A percentile compares a stretch with the other conserved stretches of the same genome.
Conservation (phyloP, 1,139 yeast genomes). For the Yamadazyma membranifaciens region DNA sequence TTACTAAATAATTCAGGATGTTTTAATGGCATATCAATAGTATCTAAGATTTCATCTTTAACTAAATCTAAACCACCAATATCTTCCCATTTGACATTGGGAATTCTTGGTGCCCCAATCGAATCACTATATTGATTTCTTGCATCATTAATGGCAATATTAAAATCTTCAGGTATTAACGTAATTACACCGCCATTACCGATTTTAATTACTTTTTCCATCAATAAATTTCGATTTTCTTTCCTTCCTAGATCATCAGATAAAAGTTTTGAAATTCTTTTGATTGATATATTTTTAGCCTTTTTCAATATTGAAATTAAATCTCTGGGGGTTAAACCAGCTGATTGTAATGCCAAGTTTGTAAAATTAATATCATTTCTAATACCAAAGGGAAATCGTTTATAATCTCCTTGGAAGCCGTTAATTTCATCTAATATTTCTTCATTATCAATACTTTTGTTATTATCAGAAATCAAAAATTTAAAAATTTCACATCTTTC, state of each 20-base stretch:
- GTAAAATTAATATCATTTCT: constrained; percentile 56
- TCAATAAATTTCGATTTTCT: constrained; percentile 8
- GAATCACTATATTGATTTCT: constrained; percentile 88
- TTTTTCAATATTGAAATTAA: constrained; percentile 66
- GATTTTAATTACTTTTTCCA: constrained; percentile 29
- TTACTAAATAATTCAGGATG: constrained; percentile 86
- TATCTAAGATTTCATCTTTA: constrained; percentile 89
- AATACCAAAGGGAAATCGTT: constrained; percentile 24
- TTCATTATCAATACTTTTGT: background rate
- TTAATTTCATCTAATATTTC: constrained; percentile 17
- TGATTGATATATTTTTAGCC: constrained; percentile 59
- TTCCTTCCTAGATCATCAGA: background rate
- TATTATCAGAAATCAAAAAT: constrained; percentile 37
- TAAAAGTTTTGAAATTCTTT: constrained; percentile 37
- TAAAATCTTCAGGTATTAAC: constrained; percentile 65
- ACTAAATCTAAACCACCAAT: constrained; percentile 89
- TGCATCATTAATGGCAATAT: constrained; percentile 73
- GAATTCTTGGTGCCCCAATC: constrained; percentile 95
- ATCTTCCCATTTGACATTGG: constrained; percentile 93
- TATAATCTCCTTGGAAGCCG: constrained; percentile 20
- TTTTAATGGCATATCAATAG: constrained; percentile 92
- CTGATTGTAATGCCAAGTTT: constrained; percentile 78
- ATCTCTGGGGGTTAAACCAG: constrained; percentile 90
- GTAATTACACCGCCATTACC: constrained; percentile 56
- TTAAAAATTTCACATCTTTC: constrained; percentile 69